These are phyloP conservation scores for Saccharum officinarum DNA, from an alignment of 176 grass and related monocot genomes.

Conservation along the genomic window DNA sequence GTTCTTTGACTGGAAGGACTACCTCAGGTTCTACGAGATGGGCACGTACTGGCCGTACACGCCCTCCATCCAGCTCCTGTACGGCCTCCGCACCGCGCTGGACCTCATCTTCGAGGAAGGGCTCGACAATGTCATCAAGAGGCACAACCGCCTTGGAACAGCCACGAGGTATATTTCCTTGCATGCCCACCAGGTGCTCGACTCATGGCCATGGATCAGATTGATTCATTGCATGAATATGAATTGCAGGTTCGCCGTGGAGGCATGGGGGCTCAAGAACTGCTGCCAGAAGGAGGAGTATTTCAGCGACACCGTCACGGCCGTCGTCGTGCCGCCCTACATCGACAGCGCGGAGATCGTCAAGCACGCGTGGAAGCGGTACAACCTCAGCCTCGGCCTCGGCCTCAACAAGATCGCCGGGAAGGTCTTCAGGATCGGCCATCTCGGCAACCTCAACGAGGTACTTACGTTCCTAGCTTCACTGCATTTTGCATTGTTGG, in stretches of 20 bases:
- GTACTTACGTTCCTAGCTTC: slow-evolving; percentile 17
- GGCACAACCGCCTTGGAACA: slow-evolving; percentile 78
- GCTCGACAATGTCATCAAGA: slow-evolving; percentile 70
- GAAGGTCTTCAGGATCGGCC: slow-evolving; percentile 95
- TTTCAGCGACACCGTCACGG: slow-evolving; percentile 92
- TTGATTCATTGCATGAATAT: no score
- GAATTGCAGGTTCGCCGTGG: slow-evolving; percentile 63
- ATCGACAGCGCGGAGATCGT: slow-evolving; percentile 49
- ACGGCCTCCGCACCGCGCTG: slow-evolving; percentile 81
- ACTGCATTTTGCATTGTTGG: background rate
- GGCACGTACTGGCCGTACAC: slow-evolving; percentile 95
- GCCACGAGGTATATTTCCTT: slow-evolving; percentile 62
- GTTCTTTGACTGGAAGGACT: slow-evolving; percentile 99
- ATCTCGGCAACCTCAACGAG: slow-evolving; percentile 96
- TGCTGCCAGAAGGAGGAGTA: slow-evolving; percentile 90
- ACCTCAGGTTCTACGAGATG: slow-evolving; percentile 79
- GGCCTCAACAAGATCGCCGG: slow-evolving; percentile 95
- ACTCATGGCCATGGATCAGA: no score
- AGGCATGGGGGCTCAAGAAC: slow-evolving; percentile 99
- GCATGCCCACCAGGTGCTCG: no score
- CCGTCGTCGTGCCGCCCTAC: slow-evolving; percentile 73
- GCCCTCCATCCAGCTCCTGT: slow-evolving; percentile 92
- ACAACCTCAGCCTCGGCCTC: slow-evolving; percentile 35
- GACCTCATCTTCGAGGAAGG: slow-evolving; percentile 95
- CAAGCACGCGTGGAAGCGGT: no score